phyloP scores from a whole-genome alignment of 2,329 filamentous ascomycete genomes.

The Purpureocillium takamizusanense region DNA sequence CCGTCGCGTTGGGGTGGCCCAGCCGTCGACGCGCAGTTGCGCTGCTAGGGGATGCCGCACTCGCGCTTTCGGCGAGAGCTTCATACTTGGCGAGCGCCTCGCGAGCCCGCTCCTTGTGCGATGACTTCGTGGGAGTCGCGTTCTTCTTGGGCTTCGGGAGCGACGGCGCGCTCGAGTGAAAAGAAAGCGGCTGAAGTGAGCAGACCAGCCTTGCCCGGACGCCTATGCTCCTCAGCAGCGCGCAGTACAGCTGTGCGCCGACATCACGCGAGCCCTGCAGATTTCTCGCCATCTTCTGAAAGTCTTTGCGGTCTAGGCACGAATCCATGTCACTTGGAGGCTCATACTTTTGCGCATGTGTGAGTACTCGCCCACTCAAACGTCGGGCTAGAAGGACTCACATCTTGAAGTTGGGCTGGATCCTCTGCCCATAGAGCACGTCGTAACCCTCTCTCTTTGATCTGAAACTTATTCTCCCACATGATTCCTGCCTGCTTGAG shows the following conservation, averaged over 20 bases:
- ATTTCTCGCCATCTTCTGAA: conserved; percentile 57
- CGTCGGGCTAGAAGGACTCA: conserved; percentile 21
- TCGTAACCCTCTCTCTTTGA: conserved; percentile 62
- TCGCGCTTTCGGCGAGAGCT: conserved; percentile 29
- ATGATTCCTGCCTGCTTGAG: conserved; percentile 58
- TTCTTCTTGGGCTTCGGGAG: conserved; percentile 30
- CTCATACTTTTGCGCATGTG: conserved; percentile 34
- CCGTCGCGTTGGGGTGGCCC: conserved; percentile 45
- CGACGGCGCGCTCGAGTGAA: conserved; percentile 44
- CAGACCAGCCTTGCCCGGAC: conserved; percentile 78
- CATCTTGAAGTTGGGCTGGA: conserved; percentile 48
- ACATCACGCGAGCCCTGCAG: conserved; percentile 79
- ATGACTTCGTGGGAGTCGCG: conserved; percentile 18
- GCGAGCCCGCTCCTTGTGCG: conserved; percentile 21
- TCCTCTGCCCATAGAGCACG: conserved; percentile 69
- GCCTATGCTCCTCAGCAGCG: conserved; percentile 72
- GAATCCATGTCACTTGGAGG: conserved; percentile 57
- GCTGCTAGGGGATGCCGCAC: conserved; percentile 16
- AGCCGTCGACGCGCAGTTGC: conserved; percentile 37
- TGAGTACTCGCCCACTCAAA: conserved; percentile 10
- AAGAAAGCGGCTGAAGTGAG: conserved; percentile 76
- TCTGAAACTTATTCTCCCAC: conserved; percentile 61
- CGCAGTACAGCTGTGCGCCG: conserved; percentile 85
- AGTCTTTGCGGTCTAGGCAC: conserved; percentile 62
- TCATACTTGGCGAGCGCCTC: conserved; percentile 15